Percentiles rank a stretch among this genome's conserved stretches.
phyloP scores from a whole-genome alignment of 371 early-diverging fungal genomes.

The Conidiobolus incongruus region DNA sequence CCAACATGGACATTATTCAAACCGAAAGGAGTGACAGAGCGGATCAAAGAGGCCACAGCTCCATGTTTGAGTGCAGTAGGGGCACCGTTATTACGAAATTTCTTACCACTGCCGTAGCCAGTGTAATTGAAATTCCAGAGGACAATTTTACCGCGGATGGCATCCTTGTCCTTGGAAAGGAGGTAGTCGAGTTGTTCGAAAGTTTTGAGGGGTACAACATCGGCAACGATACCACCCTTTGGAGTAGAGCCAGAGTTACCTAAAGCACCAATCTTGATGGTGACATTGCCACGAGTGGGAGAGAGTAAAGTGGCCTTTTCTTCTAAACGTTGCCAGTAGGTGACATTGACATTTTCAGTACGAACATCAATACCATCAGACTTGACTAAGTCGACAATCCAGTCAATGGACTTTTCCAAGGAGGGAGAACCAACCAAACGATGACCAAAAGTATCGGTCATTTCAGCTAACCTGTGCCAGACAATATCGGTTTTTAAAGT shows the following conservation, averaged over 20 bases:
- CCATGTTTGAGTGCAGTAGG: constrained; percentile 15
- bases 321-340: constrained; percentile 17
- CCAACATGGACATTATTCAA: constrained; percentile 22
- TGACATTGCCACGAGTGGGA: constrained; percentile 18
- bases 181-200: constrained; percentile 17
- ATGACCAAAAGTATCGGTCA: constrained; percentile 29
- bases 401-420: constrained; percentile 9
- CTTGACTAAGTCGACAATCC: neutral
- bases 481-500: too few species aligned
- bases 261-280: constrained; percentile 19
- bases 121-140: constrained; percentile 16
- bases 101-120: constrained; percentile 10
- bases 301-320: constrained; percentile 18
- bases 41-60: constrained; percentile 22
- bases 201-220: constrained; percentile 15
- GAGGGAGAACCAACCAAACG: constrained; percentile 19
- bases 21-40: constrained; percentile 18
- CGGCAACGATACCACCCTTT: constrained; percentile 16
- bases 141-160: constrained; percentile 19
- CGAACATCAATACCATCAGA: neutral
- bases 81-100: constrained; percentile 13
- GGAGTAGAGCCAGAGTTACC: constrained; percentile 19
- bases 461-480: constrained; percentile 30
- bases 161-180: constrained; percentile 9
- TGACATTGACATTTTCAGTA: neutral